These are phyloP conservation scores for Neofusicoccum parvum DNA, from an alignment of 2,329 filamentous ascomycete species.

Conservation along the genomic window DNA sequence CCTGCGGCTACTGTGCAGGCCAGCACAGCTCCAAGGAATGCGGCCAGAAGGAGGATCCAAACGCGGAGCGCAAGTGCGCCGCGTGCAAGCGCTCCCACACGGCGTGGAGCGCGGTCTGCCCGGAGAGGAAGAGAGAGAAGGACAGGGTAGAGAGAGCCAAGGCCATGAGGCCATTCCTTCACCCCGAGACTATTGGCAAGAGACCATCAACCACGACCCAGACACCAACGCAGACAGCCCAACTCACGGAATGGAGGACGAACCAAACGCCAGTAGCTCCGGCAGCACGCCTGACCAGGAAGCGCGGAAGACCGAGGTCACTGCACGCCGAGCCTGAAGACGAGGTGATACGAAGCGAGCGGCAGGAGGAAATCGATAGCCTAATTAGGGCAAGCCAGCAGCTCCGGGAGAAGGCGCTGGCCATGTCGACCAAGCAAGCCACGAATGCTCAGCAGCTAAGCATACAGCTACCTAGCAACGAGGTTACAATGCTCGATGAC, in stretches of 20 bases:
- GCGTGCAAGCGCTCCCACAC: slow-evolving; percentile 24
- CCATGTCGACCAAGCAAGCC: neutral
- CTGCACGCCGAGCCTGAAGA: neutral
- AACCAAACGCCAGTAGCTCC: neutral
- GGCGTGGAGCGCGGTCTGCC: no score
- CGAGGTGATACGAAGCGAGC: neutral
- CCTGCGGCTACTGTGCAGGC: slow-evolving; percentile 25
- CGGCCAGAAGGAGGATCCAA: slow-evolving; percentile 21
- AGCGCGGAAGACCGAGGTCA: neutral
- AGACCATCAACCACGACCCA: slow-evolving; percentile 20
- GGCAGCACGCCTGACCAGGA: neutral
- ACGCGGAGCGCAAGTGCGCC: slow-evolving; percentile 24
- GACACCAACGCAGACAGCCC: slow-evolving; percentile 23
- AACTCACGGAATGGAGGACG: neutral
- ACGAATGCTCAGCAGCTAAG: neutral
- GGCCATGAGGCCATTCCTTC: slow-evolving; percentile 20
- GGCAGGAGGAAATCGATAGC: neutral
- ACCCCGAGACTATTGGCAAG: neutral
- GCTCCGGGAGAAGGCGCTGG: neutral
- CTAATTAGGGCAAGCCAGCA: neutral
- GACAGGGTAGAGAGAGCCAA: slow-evolving; percentile 24
- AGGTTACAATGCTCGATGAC: neutral
- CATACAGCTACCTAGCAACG: neutral
- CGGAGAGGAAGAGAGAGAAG: slow-evolving; percentile 26
- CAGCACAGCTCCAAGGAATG: slow-evolving; percentile 23